These are phyloP conservation scores for Malania oleifera DNA, from an alignment of 164 flowering plant genomes.

Conservation along the genomic window DNA sequence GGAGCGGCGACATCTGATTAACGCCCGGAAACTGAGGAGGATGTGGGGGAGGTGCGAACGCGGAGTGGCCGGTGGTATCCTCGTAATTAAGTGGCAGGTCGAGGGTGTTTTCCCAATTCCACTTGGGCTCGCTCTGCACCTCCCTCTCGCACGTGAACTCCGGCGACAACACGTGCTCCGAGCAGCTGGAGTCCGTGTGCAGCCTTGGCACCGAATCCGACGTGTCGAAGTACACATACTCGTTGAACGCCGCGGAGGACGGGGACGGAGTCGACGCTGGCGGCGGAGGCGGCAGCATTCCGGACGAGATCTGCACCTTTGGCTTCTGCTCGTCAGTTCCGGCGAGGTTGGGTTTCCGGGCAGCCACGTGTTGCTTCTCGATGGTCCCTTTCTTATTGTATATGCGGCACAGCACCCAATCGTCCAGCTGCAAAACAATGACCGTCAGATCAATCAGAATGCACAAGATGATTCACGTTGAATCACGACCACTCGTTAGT, in stretches of 20 bases:
- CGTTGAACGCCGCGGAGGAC: slow-evolving; percentile 18
- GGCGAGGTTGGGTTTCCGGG: neutral
- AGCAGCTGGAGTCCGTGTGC: slow-evolving; percentile 63
- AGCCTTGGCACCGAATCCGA: slow-evolving; percentile 58
- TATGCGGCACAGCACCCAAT: slow-evolving; percentile 76
- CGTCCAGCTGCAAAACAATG: slow-evolving; percentile 47
- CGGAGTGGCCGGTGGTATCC: slow-evolving; percentile 26
- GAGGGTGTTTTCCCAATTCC: slow-evolving; percentile 23
- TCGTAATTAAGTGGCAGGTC: slow-evolving; percentile 32
- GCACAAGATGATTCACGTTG: neutral
- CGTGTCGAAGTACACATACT: slow-evolving; percentile 39
- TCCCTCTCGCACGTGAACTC: slow-evolving; percentile 48
- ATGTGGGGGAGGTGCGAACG: slow-evolving; percentile 1
- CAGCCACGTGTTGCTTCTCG: slow-evolving; percentile 30
- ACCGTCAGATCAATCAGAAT: slow-evolving; percentile 8
- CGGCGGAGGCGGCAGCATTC: neutral
- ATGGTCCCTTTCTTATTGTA: slow-evolving; percentile 65
- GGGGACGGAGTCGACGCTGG: slow-evolving; percentile 13
- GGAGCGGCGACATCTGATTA: slow-evolving; percentile 46
- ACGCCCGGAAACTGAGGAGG: slow-evolving; percentile 13
- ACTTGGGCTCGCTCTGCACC: slow-evolving; percentile 61
- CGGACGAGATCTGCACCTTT: slow-evolving; percentile 2
- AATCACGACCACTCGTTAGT: slow-evolving; percentile 11
- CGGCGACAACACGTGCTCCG: slow-evolving; percentile 68
- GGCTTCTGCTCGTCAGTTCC: slow-evolving; percentile 40